Evolutionary conservation across 1,139 yeast species (phyloP).

Genomic region (Zygotorulaspora mrakii): DNA sequence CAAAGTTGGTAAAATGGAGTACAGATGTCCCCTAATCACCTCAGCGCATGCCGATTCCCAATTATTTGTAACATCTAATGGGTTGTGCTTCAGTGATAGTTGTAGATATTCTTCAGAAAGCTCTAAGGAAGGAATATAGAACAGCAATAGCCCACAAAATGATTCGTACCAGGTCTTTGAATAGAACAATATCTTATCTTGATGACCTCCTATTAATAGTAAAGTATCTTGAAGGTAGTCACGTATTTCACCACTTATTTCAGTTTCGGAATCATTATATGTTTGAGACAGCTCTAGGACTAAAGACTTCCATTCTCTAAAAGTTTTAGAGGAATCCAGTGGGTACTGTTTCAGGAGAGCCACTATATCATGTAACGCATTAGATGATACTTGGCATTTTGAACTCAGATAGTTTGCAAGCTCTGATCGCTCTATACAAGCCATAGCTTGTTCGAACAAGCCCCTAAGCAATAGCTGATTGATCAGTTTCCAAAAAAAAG

Average conservation of each 20-base stretch:
- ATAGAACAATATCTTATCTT: conserved; percentile 28
- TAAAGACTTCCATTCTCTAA: conserved; percentile 40
- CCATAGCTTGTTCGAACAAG: conserved; percentile 51
- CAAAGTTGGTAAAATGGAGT: conserved; percentile 57
- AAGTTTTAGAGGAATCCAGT: conserved; percentile 30
- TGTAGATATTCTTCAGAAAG: conserved; percentile 44
- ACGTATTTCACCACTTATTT: conserved; percentile 27
- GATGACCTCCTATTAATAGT: conserved; percentile 30
- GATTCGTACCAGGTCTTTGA: conserved; percentile 66
- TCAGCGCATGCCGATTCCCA: conserved; percentile 66
- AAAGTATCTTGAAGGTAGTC: conserved; percentile 30
- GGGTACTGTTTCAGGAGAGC: conserved; percentile 38
- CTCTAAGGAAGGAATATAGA: conserved; percentile 53
- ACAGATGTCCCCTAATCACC: conserved; percentile 53
- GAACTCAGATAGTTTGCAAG: conserved; percentile 19
- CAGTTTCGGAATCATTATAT: conserved; percentile 26
- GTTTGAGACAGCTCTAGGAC: conserved; percentile 30
- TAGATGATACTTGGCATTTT: conserved; percentile 26
- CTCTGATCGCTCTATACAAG: conserved; percentile 43
- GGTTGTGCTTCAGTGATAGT: conserved; percentile 36
- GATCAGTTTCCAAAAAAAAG: conserved; percentile 62
- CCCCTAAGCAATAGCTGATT: conserved; percentile 63
- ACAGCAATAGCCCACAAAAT: conserved; percentile 56
- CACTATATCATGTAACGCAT: conserved; percentile 49
- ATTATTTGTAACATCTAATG: conserved; percentile 40